Base-by-base conservation (phyloP, 2,329 filamentous ascomycete genomes). In the Trichoderma afroharzianum region DNA sequence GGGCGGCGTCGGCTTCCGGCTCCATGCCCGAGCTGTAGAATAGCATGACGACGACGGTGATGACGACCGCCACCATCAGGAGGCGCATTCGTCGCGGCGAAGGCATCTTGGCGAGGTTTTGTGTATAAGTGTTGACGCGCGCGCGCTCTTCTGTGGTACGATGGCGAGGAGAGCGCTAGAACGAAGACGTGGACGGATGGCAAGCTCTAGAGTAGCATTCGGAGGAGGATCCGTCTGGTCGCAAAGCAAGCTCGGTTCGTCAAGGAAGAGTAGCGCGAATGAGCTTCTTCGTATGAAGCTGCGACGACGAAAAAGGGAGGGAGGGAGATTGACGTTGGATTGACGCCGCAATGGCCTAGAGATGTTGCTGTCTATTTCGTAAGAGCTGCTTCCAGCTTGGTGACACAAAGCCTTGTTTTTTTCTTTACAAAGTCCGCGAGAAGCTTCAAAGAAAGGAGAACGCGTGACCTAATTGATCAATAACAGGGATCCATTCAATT, bases 11-110 rank as follows among this genome's bases (percentile, higher is more conserved):
- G 82, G 81, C 64, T 78, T 80, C 33, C 57, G 81, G 85, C 62
- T 83, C 83, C 73, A 83, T 80, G 39, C 85, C 84, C n/a, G 87
- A 87, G 24, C 91, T 91, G 79, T 93, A 91, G 84, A 95, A 94
- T 75, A 97, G 84, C 69, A 92, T 83, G 59, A 91, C 85, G 75
- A 95, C 82, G 72, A 95, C 81, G 72, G 88, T 84, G 74, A 90
- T 85, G 75, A 94, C 76, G 70, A 90, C 85, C 71, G 91, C 84
- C 77, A 95, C 84, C 74, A 88, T 83, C 70, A 94, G 83, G 76
- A 92, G 83, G 78, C 91, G 90, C 76, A 93, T 78, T 76, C 93
- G 90, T 74, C 93, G 90, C 76, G 87, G 85, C 24, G 91, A 92
- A 77, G 90, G 88, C 92, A 94, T 94, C 72, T 72, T 77, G 73